Base-by-base conservation (phyloP, 176 grass and related monocot species). In the Carex kokanica region DNA sequence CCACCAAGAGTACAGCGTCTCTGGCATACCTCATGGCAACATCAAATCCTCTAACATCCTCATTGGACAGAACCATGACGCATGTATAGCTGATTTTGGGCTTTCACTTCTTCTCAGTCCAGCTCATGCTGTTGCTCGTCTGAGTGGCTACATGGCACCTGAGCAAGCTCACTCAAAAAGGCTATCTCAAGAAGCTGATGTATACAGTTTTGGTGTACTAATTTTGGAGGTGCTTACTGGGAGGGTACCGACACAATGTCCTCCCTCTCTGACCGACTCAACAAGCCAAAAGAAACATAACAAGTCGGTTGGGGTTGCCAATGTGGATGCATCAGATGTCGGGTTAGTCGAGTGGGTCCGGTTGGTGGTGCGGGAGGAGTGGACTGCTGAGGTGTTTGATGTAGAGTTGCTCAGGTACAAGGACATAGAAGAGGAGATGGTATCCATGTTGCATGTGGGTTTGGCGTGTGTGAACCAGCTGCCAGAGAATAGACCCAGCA, bases 361-460 rank as follows among this genome's bases (percentile, higher is more conserved):
- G 86, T 90, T 90, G 36, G 93, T 95, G 90, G 93, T 95, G 79
- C 66, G 88, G 53, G 93, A 95, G 73, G 90, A 95, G 86, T 95
- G 90, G 93, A 95, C 86, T 5, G 93, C 93, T 5, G 90, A 95
- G 86, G 93, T 95, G 84, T 95, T 95, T 71, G 93, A 95, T 31
- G 88, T 84, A 81, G 93, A 95, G 93, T 86, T 95, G 86, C 83
- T 95, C 10, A 82, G 93, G 64, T 94, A 89, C 86, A 87, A 92
- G 78, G 79, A 90, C 84, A 86, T 92, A 82, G 93, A 95, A 83
- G 93, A 95, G 60, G 93, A 95, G 78, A 95, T 95, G 93, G 88
- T 95, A 65, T 88, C 90, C 2, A 81, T 95, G 90, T 85, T 95
- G 81, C 93, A 95, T 64, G 69, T 95, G 52, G 93, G 86, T 18